These are phyloP conservation scores for Apostasia shenzhenica DNA, from an alignment of 106 monocot species.

Conservation along the genomic window DNA sequence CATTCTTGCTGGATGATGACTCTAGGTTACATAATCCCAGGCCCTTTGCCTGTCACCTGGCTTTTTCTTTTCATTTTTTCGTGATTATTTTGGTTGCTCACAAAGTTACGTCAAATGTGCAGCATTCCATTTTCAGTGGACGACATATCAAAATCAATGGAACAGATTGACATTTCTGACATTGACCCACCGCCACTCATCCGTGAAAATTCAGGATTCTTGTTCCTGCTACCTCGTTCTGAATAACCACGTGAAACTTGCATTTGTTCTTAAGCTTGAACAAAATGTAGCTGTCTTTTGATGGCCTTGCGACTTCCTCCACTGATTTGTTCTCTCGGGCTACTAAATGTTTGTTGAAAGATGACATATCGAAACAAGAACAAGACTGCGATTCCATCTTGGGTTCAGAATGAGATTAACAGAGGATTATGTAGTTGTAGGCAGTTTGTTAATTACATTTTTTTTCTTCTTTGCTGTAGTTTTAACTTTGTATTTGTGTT, in stretches of 20 bases:
- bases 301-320: neutral
- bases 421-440: too few species aligned
- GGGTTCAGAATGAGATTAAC: too few species aligned
- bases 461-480: too few species aligned
- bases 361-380: too few species aligned
- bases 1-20: constrained; percentile 95
- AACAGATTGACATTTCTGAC: constrained; percentile 89
- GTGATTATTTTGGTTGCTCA: neutral
- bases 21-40: constrained; percentile 49
- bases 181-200: constrained; percentile 85
- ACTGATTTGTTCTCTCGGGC: too few species aligned
- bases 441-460: too few species aligned
- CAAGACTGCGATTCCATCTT: too few species aligned
- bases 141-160: constrained; percentile 96
- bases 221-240: constrained; percentile 74
- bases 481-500: too few species aligned
- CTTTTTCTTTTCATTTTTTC: neutral
- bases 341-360: too few species aligned
- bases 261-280: neutral
- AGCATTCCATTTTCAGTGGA: constrained; percentile 99
- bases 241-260: constrained; percentile 16
- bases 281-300: neutral
- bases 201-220: constrained; percentile 86
- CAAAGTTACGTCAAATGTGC: constrained; percentile 10
- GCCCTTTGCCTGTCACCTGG: neutral